These are phyloP conservation scores for Mrakia blollopis DNA, from an alignment of 768 basidiomycete genomes.

Conservation along the genomic window DNA sequence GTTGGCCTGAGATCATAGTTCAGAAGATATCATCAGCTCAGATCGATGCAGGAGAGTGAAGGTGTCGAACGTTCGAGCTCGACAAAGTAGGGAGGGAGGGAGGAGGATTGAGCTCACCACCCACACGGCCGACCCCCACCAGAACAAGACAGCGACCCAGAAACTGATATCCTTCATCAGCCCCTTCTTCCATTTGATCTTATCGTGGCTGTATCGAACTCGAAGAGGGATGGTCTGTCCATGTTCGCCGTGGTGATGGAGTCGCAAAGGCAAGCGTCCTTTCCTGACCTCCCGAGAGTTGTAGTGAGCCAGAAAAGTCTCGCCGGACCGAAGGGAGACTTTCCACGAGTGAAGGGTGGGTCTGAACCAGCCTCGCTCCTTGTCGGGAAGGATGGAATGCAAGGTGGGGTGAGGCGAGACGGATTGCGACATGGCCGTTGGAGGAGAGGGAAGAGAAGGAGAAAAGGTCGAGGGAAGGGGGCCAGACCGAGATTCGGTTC, in stretches of 20 bases:
- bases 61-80: neutral
- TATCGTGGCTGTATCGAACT: neutral
- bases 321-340: neutral
- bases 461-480: neutral
- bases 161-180: conserved; percentile 19
- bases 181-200: conserved; percentile 4
- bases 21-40: neutral
- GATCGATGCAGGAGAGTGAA: neutral
- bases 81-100: neutral
- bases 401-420: neutral
- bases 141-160: conserved; percentile 25
- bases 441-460: neutral
- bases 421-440: neutral
- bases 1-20: neutral
- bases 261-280: conserved; percentile 11
- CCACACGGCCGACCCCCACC: conserved; percentile 25
- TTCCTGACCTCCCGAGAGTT: conserved; percentile 19
- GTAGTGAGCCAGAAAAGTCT: neutral
- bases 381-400: neutral
- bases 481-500: neutral
- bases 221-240: neutral
- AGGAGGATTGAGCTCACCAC: conserved; percentile 6
- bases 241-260: neutral
- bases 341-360: conserved; percentile 22
- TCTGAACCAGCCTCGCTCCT: neutral